Conservation (phyloP, 2,329 filamentous ascomycete genomes). For the Fonsecaea erecta region DNA sequence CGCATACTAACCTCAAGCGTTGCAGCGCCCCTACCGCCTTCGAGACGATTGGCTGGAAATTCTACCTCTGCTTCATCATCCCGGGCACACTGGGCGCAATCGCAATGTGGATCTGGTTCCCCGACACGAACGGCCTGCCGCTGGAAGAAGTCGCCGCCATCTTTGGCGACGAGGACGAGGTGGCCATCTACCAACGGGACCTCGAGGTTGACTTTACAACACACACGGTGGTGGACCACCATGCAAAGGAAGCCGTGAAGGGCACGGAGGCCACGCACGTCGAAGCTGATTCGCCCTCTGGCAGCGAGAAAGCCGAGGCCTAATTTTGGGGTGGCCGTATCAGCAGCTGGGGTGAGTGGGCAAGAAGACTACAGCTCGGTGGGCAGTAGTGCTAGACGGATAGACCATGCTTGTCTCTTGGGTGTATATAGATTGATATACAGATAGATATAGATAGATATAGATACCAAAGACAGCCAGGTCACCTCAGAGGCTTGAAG, state of each 20-base stretch:
- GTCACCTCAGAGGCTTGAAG: no score
- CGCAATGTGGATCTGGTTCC: conserved; percentile 39
- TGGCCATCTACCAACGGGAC: conserved; percentile 32
- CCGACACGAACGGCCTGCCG: conserved; percentile 41
- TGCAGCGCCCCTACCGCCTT: conserved; percentile 40
- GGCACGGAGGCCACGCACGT: not conserved
- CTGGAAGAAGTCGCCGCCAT: conserved; percentile 42
- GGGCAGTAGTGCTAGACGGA: no score
- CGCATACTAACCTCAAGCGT: not conserved
- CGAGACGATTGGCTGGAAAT: conserved; percentile 43
- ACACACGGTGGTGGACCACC: conserved; percentile 26
- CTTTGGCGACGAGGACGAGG: conserved; percentile 36
- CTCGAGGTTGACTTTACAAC: conserved; percentile 29
- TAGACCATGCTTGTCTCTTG: no score
- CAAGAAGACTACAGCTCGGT: no score
- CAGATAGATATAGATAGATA: no score
- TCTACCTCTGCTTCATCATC: conserved; percentile 48
- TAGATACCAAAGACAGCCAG: no score
- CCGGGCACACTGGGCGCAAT: conserved; percentile 34
- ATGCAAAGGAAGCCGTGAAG: conserved; percentile 3
- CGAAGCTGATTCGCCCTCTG: conserved; percentile 7
- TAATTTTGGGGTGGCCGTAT: no score
- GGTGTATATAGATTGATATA: no score
- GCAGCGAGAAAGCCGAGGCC: conserved; percentile 16
- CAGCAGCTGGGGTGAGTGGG: no score